Evolutionary conservation across 768 basidiomycete genomes (phyloP), one percentile per base, ranked within the genome.

Genomic region (Russula sp.): DNA sequence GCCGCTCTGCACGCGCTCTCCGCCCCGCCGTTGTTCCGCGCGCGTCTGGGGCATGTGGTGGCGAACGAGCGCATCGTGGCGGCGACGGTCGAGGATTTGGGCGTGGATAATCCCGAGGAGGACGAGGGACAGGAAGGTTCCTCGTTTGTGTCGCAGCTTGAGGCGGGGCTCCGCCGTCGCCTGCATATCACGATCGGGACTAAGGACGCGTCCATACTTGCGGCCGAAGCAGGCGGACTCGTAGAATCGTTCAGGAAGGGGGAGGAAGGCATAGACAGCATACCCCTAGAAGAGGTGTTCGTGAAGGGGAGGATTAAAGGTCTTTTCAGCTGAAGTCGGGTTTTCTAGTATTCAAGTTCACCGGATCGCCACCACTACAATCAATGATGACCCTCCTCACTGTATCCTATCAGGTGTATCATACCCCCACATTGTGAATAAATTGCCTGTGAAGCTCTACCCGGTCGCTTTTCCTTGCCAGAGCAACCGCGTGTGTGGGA

Each of bases 171-270:
- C 11, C 76, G 76, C 59, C 68, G 75, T 6, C 64, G 82, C 61
- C 73, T 95, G 69, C 97, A 98, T 71, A 82, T 98, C 59, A 98
- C 97, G 0, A 85, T 98, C 6, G 97, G 91, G 8, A 95, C 91
- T 16, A 69, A 71, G 54, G 70, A 79, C 47, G 71, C 72, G 11
- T 75, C 75, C 8, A 77, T 94, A 3, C 62, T 70, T 0, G 78
- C 91, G 2, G 81, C 89, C 27, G 92, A 95, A 75, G 91, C 86
- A 16, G 86, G 77, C 73, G 75, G 57, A 0, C 69, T 98, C 55
- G 86, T 94, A 8, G 75, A 82, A 64, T 71, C 59, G 1, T 87
- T 84, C 82, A 75, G 76, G 54, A 65, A 68, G 18, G 80, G 78
- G 7, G 71, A 69, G 55, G 52, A 47, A 62, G 71, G 68, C n/a